Evolutionary conservation across 441 rosid genomes (phyloP).

Genomic region (Rhodomyrtus psidioides): DNA sequence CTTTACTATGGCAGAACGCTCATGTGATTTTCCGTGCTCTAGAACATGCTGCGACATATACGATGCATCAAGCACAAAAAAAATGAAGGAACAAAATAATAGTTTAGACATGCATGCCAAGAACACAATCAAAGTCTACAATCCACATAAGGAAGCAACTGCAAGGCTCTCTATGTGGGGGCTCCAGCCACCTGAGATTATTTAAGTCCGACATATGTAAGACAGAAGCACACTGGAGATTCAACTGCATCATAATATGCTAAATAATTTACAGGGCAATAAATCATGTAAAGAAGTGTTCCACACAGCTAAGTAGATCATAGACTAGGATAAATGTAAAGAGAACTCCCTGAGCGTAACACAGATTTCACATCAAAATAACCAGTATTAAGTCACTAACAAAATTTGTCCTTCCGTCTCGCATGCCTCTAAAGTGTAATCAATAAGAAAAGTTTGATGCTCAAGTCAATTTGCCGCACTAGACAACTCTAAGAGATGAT

Average conservation of each 20-base stretch:
- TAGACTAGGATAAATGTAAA: background rate
- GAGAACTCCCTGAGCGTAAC: background rate
- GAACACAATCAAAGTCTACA: background rate
- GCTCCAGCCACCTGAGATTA: background rate
- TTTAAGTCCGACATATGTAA: background rate
- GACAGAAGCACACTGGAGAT: background rate
- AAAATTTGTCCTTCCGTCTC: background rate
- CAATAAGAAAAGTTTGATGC: background rate
- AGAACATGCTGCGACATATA: slow-evolving; percentile 7
- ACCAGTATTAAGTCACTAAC: background rate
- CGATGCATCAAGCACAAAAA: background rate
- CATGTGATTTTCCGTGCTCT: slow-evolving; percentile 14
- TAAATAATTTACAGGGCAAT: background rate
- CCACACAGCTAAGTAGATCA: background rate
- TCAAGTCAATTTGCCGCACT: background rate
- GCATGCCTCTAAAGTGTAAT: background rate
- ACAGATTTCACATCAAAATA: background rate
- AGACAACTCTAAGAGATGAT: background rate
- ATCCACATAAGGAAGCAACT: background rate
- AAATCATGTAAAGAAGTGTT: background rate
- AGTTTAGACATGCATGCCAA: too few species aligned
- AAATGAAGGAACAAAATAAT: background rate
- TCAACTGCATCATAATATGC: background rate
- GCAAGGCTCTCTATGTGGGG: background rate
- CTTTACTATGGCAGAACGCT: slow-evolving; percentile 13